Base-by-base conservation (phyloP, 106 monocot species). In the Posidonia australis region DNA sequence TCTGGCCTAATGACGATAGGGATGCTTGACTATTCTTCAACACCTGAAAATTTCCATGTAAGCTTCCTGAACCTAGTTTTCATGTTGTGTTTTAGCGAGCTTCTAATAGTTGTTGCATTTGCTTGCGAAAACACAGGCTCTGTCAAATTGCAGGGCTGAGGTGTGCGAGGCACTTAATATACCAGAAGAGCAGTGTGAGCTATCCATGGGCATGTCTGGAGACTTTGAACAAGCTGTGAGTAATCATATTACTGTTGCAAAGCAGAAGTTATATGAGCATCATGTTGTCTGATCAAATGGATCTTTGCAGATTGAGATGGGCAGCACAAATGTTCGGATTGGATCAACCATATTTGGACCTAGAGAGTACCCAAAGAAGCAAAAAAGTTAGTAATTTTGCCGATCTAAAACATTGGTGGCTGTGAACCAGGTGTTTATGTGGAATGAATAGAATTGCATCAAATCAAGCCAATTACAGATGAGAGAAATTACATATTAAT, bases 191-290 rank as follows among this genome's bases (percentile, higher is more conserved):
- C 53, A 69, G 19, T 85, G 75, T 58, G 88, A 88, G 60, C 80
- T 88, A 20, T 92, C 92, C 0, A 92, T 92, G 92, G 92, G 92
- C 68, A 92, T 92, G 92, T 92, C 92, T 43, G 82, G 78, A n/a
- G 92, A 92, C 62, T 92, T 88, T 51, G 92, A 88, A 70, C 76
- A 81, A 83, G 88, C 92, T 10, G 88, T 93, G 83, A 72, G 49
- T 42, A 5, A 62, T 58, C 18, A 13, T 58, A 16, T 17, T 58
- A 16, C 13, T 28, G 12, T 20, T 28, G 28, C 29, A 58, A 28
- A 3, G 23, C 18, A 10, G 20, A 6, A 25, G 18, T 5, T 16
- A 49, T 13, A 28, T 27, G 17, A 11, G 11, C n/a, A 5, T 23
- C 53, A 54, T 31, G 20, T 10, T 41, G 57, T 23, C 46, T 54